Percentiles rank a stretch among this genome's conserved stretches.
phyloP scores from a whole-genome alignment of 2,329 filamentous ascomycete genomes.

The Pezicula carpinea region DNA sequence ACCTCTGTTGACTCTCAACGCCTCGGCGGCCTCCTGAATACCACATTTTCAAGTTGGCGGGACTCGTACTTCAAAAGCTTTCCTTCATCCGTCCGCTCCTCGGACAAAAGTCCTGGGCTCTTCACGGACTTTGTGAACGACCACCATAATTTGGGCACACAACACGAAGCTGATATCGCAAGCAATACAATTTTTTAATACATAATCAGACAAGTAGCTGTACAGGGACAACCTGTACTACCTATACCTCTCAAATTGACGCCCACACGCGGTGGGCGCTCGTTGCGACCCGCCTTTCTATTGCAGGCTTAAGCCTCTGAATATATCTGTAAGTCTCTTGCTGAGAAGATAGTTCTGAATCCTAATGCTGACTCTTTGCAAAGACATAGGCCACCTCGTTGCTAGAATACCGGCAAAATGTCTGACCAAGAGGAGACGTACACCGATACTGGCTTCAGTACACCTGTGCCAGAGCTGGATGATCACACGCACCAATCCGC shows the following conservation, averaged over 20 bases:
- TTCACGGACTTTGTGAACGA: slow-evolving; percentile 93
- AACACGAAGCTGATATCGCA: not conserved
- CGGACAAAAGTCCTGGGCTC: slow-evolving; percentile 90
- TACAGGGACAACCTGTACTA: slow-evolving; percentile 32
- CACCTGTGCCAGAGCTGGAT: slow-evolving; percentile 76
- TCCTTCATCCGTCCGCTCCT: slow-evolving; percentile 83
- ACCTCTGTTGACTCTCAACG: slow-evolving; percentile 13
- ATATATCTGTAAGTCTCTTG: not conserved
- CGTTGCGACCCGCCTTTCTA: slow-evolving; percentile 43
- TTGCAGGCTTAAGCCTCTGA: slow-evolving; percentile 14
- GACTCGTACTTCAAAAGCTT: slow-evolving; percentile 65
- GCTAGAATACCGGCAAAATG: slow-evolving; percentile 55
- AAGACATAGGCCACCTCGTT: slow-evolving; percentile 33
- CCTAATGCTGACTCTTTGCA: slow-evolving; percentile 10
- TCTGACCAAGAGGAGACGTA: slow-evolving; percentile 58
- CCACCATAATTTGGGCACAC: slow-evolving; percentile 76
- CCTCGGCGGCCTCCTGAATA: slow-evolving; percentile 26
- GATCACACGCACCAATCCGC: slow-evolving; percentile 72
- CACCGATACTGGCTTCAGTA: slow-evolving; percentile 61
- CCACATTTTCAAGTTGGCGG: slow-evolving; percentile 87
- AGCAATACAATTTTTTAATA: slow-evolving; percentile 6
- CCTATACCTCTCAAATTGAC: slow-evolving; percentile 43
- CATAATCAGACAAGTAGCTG: slow-evolving; percentile 11
- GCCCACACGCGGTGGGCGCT: slow-evolving; percentile 46
- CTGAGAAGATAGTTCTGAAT: slow-evolving; percentile 1